Base-by-base conservation (phyloP, 1,284 basidiomycete species). In the Malassezia vespertilionis region DNA sequence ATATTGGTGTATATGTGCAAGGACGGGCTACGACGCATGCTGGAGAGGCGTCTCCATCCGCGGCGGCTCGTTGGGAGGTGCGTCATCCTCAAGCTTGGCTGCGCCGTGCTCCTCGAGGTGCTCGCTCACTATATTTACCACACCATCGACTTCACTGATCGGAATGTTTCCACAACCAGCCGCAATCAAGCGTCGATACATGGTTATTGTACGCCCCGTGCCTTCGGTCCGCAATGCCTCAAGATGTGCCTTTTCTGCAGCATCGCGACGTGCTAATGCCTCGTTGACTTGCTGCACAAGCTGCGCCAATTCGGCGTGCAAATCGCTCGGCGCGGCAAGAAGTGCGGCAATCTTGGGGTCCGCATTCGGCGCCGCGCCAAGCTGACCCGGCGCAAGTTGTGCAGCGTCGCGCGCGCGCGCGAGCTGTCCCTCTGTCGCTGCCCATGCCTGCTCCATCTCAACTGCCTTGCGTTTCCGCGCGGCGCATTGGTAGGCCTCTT, bases 401-500 rank as follows among this genome's bases (percentile, higher is more conserved):
- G 50, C 49, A 32, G 63, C 59, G 22, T 48, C 31, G 4, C 64
- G 45, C 3, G 57, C 58, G 3, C 51, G 49, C 46, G 58, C 57
- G 46, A 64, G 40, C 8, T 42, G 52, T 22, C 52, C 53, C 22
- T 59, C 51, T 31, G 51, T 57, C 21, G 54, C 40, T n/a, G 49
- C 35, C 63, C 64, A 70, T 3, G 56, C 54, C n/a, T 36, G 44
- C 33, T 53, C 57, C 11, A 59, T 40, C 15, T 59, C 54, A 5
- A 60, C 57, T 2, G 83, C 77, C 71, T 84, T 86, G 47, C 83
- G 77, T 60, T 79, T 79, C 20, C 81, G 82, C 79, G 91, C 83
- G 71, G 84, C 86, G 5, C 74, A 74, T 22, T 77, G 74, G 32
- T 96, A 73, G 50, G 81, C 79, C 8, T 72, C 73, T 68, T 88